A percentile compares a stretch with the other conserved stretches of the same genome.
Evolutionary conservation across 257 asterid species (phyloP).

Genomic region (Fraxinus quadrangulata): DNA sequence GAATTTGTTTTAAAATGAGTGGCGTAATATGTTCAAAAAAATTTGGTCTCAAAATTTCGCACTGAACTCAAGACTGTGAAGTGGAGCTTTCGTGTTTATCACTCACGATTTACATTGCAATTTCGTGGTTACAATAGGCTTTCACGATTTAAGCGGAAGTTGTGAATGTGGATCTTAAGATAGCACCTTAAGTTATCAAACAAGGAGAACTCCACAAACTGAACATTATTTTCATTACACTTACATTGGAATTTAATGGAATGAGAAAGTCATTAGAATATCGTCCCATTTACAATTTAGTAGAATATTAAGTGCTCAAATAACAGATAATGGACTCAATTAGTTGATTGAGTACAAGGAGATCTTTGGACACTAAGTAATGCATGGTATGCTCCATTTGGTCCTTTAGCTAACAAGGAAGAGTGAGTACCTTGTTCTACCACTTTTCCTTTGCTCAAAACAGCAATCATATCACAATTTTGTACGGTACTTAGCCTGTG

Average conservation of each 20-base stretch:
- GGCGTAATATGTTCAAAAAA: too few species aligned
- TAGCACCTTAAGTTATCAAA: too few species aligned
- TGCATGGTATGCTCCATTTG: slow-evolving; percentile 66
- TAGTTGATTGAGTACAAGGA: slow-evolving; percentile 17
- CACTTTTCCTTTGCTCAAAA: slow-evolving; percentile 67
- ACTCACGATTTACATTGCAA: too few species aligned
- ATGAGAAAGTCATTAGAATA: slow-evolving; percentile 3
- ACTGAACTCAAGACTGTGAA: too few species aligned
- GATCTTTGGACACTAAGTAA: slow-evolving; percentile 69
- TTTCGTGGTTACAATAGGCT: too few species aligned
- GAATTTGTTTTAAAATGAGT: too few species aligned
- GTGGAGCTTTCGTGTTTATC: too few species aligned
- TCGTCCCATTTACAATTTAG: background rate
- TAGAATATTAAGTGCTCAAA: background rate
- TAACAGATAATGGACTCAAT: background rate
- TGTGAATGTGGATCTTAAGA: too few species aligned
- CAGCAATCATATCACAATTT: slow-evolving; percentile 69
- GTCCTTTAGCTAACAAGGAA: slow-evolving; percentile 55
- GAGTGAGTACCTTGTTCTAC: slow-evolving; percentile 83
- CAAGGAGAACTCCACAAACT: background rate
- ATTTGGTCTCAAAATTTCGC: too few species aligned
- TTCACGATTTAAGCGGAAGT: too few species aligned
- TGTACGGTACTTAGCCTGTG: slow-evolving; percentile 79
- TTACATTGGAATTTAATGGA: too few species aligned
- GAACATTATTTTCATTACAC: background rate